A percentile compares a stretch with the other conserved stretches of the same genome.
Evolutionary conservation across 2,329 filamentous ascomycete species (phyloP).

Genomic region (Cytospora paraplurivora): DNA sequence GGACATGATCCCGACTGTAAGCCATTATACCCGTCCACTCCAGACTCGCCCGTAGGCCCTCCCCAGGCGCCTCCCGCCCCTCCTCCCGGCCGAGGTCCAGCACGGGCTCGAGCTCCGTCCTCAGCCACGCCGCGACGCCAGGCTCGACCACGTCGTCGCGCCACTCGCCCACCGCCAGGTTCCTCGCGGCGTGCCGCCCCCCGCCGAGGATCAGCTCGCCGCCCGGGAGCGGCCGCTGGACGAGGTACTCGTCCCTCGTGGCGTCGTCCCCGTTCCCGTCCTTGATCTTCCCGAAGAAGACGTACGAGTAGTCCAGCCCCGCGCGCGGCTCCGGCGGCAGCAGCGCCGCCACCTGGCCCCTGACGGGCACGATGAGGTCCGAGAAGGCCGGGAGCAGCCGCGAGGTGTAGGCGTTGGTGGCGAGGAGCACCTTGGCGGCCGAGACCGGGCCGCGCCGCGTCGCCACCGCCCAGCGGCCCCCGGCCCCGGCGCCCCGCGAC

Average conservation of each 20-base stretch:
- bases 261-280: slow-evolving; percentile 33
- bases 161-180: slow-evolving; percentile 45
- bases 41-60: slow-evolving; percentile 51
- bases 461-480: slow-evolving; percentile 59
- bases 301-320: slow-evolving; percentile 61
- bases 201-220: slow-evolving; percentile 72
- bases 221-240: slow-evolving; percentile 63
- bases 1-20: slow-evolving; percentile 66
- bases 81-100: slow-evolving; percentile 44
- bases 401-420: slow-evolving; percentile 84
- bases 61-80: slow-evolving; percentile 42
- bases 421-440: slow-evolving; percentile 68
- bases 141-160: slow-evolving; percentile 40
- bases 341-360: slow-evolving; percentile 72
- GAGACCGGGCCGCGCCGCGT: slow-evolving; percentile 70
- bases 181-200: slow-evolving; percentile 58
- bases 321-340: slow-evolving; percentile 51
- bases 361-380: slow-evolving; percentile 73
- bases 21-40: slow-evolving; percentile 86
- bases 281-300: slow-evolving; percentile 53
- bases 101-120: slow-evolving; percentile 44
- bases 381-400: slow-evolving; percentile 69
- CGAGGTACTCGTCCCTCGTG: slow-evolving; percentile 69
- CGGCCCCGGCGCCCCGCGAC: slow-evolving; percentile 27
- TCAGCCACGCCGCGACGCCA: slow-evolving; percentile 58